A percentile compares a stretch with the other conserved stretches of the same genome.
Evolutionary conservation across 768 basidiomycete genomes (phyloP).

Genomic region (Hygrocybe punicea): DNA sequence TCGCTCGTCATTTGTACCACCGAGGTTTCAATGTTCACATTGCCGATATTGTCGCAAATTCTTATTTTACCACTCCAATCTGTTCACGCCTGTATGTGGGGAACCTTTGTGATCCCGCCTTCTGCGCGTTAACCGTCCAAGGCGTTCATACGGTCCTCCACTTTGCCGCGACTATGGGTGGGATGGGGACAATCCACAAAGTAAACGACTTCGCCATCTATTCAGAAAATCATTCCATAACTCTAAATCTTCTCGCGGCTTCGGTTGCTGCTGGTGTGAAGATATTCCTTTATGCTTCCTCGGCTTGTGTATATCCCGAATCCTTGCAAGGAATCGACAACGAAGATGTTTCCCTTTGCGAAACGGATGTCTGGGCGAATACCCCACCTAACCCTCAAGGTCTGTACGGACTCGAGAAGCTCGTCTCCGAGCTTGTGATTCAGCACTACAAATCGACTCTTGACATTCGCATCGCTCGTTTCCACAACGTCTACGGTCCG

Average conservation of each 20-base stretch:
- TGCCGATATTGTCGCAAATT: conserved; percentile 36
- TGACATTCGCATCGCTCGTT: conserved; percentile 47
- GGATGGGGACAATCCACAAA: conserved; percentile 59
- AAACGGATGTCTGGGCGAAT: conserved; percentile 43
- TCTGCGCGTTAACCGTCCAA: conserved; percentile 38
- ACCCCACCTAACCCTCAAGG: conserved; percentile 47
- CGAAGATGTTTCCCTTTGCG: conserved; percentile 43
- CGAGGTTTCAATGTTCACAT: conserved; percentile 40
- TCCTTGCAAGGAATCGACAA: conserved; percentile 34
- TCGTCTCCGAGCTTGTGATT: conserved; percentile 47
- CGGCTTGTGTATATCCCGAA: conserved; percentile 57
- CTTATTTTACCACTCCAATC: conserved; percentile 22
- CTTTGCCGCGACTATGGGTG: conserved; percentile 61
- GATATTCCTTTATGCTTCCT: conserved; percentile 53
- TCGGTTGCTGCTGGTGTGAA: conserved; percentile 37
- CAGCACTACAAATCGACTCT: conserved; percentile 31
- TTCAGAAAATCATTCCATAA: conserved; percentile 48
- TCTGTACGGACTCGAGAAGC: conserved; percentile 59
- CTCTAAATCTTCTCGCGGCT: conserved; percentile 44
- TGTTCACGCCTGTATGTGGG: conserved; percentile 38
- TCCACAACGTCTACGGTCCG: conserved; percentile 60
- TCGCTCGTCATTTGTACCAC: conserved; percentile 39
- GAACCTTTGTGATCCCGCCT: conserved; percentile 43
- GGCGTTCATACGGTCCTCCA: conserved; percentile 48
- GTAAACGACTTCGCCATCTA: conserved; percentile 51